Evolutionary conservation across 108 stramenopile species (phyloP).

Genomic region (Cylindrotheca closterium): DNA sequence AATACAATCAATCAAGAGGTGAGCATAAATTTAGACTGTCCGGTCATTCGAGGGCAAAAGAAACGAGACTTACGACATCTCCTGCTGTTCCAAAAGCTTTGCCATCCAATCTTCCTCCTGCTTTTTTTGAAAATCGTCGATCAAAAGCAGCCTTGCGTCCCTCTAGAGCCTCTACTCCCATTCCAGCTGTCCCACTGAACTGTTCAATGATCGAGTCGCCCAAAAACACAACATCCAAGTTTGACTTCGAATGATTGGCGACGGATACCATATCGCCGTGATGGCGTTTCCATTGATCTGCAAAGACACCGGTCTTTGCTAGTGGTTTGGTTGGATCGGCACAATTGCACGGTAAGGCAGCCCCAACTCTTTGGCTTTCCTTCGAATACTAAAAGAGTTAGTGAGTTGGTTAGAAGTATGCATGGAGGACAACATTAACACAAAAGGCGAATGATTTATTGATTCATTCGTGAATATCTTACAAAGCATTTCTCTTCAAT

Average conservation of each 20-base stretch:
- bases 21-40: too few species aligned
- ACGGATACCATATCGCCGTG: slow-evolving; percentile 18
- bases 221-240: slow-evolving; percentile 42
- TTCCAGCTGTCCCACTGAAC: slow-evolving; percentile 20
- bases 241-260: slow-evolving; percentile 15
- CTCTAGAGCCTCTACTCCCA: slow-evolving; percentile 11
- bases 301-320: not conserved
- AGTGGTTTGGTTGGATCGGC: slow-evolving; percentile 31
- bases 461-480: too few species aligned
- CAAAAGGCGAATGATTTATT: too few species aligned
- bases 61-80: slow-evolving; percentile 40
- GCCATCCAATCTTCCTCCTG: slow-evolving; percentile 26
- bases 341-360: too few species aligned
- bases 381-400: too few species aligned
- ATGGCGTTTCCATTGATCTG: slow-evolving; percentile 21
- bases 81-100: slow-evolving; percentile 26
- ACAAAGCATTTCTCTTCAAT: too few species aligned
- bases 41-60: too few species aligned
- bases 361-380: too few species aligned
- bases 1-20: too few species aligned
- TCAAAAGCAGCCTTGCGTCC: slow-evolving; percentile 27
- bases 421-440: too few species aligned
- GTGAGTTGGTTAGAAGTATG: too few species aligned
- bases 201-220: slow-evolving; percentile 34
- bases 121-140: slow-evolving; percentile 13